Evolutionary conservation across 225 moss, liverwort and hornwort genomes (phyloP).

Genomic region (Sphagnum tenellum): DNA sequence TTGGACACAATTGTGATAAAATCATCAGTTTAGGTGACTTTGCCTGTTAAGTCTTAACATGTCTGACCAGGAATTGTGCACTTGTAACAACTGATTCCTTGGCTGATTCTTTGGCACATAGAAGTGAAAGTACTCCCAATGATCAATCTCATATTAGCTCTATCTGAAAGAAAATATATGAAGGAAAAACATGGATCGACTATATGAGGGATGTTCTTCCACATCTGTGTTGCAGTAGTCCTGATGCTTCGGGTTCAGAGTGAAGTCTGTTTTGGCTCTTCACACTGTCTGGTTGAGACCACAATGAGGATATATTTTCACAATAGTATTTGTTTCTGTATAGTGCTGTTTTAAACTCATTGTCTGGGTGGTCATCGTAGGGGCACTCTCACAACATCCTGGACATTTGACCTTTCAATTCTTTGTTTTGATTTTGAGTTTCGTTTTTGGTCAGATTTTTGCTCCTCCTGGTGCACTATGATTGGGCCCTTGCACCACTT

Average conservation of each 20-base stretch:
- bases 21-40: too few species aligned
- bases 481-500: slow-evolving; percentile 76
- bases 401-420: not conserved
- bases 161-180: not conserved
- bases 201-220: slow-evolving; percentile 27
- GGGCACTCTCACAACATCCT: not conserved
- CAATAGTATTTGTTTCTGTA: slow-evolving; percentile 11
- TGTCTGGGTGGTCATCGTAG: slow-evolving; percentile 44
- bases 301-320: slow-evolving; percentile 11
- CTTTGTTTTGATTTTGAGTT: not conserved
- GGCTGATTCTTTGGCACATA: too few species aligned
- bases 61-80: too few species aligned
- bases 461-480: slow-evolving; percentile 49
- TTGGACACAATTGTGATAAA: too few species aligned
- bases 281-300: not conserved
- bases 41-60: too few species aligned
- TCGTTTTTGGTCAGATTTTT: slow-evolving; percentile 46
- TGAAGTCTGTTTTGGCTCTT: not conserved
- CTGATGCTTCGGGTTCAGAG: not conserved
- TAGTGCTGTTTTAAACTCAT: slow-evolving; percentile 55
- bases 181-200: slow-evolving; percentile 32
- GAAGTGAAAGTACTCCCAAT: too few species aligned
- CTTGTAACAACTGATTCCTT: too few species aligned
- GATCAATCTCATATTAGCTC: not conserved
- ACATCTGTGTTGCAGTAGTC: too few species aligned